phyloP scores from a whole-genome alignment of 148 eudicot species.

The Fagopyrum tataricum region DNA sequence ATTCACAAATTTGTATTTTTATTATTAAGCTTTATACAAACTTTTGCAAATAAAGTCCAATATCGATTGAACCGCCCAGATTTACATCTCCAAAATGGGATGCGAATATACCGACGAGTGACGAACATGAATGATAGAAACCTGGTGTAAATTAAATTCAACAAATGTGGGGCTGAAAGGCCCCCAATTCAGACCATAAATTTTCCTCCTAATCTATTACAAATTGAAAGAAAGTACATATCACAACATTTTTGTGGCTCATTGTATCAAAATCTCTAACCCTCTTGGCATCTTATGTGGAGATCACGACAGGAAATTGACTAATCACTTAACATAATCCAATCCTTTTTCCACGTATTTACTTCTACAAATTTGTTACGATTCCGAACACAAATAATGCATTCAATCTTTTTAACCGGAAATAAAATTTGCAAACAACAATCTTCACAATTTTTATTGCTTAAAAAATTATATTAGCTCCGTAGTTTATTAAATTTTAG shows the following conservation, averaged over 20 bases:
- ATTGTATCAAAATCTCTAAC: not conserved
- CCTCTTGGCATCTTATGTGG: slow-evolving; percentile 7
- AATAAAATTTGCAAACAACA: not conserved
- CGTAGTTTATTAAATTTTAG: no score
- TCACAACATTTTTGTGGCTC: not conserved
- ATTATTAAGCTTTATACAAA: no score
- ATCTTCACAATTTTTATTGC: no score
- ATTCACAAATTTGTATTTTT: no score
- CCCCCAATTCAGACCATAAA: not conserved
- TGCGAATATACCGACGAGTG: no score
- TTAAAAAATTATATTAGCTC: no score
- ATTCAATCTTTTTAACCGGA: not conserved
- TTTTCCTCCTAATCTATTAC: not conserved
- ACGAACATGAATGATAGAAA: no score
- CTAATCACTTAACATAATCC: not conserved
- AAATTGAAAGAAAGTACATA: not conserved
- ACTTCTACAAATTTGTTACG: not conserved
- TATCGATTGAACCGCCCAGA: no score
- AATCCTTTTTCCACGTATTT: not conserved
- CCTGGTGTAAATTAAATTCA: not conserved
- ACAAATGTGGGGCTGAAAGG: not conserved
- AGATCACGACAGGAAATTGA: slow-evolving; percentile 2
- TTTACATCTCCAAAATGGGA: no score
- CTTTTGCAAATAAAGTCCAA: no score
- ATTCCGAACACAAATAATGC: not conserved